Evolutionary conservation across 176 grass and related monocot species (phyloP), one percentile per base, ranked within the genome.

Genomic region (Aegilops tauschii): DNA sequence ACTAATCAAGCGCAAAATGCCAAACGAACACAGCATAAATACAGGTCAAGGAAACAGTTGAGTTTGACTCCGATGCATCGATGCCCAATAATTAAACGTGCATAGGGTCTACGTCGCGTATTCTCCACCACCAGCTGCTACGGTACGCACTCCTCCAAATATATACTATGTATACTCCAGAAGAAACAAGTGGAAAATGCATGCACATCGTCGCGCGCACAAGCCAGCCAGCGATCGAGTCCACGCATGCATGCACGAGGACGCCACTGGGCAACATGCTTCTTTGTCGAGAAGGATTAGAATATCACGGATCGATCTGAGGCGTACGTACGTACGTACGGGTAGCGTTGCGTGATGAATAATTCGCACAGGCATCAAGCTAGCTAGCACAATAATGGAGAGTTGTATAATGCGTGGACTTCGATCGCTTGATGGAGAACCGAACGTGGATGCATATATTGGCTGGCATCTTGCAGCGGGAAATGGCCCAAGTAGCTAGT

Each of bases 221-320:
- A 73, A 3, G 18, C 16, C 64, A 69, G 20, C 7, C 5, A n/a
- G 10, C 20, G 42, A 84, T 79, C 61, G 8, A 45, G 80, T 64
- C 88, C 73, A 42, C 82, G 42, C 65, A 36, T 82, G 65, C 84
- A 87, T 91, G 89, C 47, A 84, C 50, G 47, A 80, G 89, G 75
- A 62, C 75, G 59, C 50, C 13, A 35, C 35, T 69, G n/a, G 36
- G 42, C 63, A 68, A 6, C 16, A 81, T 71, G 44, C n/a, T 29
- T 83, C 74, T 47, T 49, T 29, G 58, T 9, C 20, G 25, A 34
- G 35, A 80, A 31, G 8, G 10, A 44, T 44, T 68, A 25, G 47
- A 76, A 25, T 58, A 12, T 6, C 16, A 5, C 61, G 12, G 18
- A 27, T 79, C 32, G 27, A 80, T 73, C 56, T 35, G 66, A 73